These are phyloP conservation scores for Globisporangium nodosum DNA, from an alignment of 352 stramenopile species.

Conservation along the genomic window DNA sequence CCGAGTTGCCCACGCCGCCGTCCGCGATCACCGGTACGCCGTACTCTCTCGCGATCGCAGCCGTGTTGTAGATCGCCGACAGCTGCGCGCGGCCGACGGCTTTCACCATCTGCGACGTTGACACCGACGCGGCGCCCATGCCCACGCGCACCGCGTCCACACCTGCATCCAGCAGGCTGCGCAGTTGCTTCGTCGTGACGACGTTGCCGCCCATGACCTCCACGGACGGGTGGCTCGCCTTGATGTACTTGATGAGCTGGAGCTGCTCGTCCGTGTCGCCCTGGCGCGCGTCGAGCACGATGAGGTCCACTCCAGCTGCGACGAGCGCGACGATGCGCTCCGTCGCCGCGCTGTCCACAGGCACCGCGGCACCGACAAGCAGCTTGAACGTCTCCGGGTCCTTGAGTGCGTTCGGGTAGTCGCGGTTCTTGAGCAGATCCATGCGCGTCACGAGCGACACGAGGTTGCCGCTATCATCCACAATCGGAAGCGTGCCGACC, in stretches of 20 bases:
- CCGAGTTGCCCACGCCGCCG: slow-evolving; percentile 95
- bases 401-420: slow-evolving; percentile 93
- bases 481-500: slow-evolving; percentile 98
- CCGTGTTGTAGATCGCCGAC: slow-evolving; percentile 97
- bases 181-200: slow-evolving; percentile 94
- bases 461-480: slow-evolving; percentile 94
- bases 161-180: slow-evolving; percentile 95
- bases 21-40: slow-evolving; percentile 98
- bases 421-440: slow-evolving; percentile 95
- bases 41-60: slow-evolving; percentile 89
- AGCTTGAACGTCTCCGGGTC: slow-evolving; percentile 93
- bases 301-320: slow-evolving; percentile 94
- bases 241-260: slow-evolving; percentile 88
- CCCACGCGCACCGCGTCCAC: slow-evolving; percentile 98
- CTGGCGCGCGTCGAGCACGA: slow-evolving; percentile 98
- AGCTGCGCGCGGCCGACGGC: slow-evolving; percentile 96
- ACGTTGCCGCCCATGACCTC: slow-evolving; percentile 99
- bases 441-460: slow-evolving; percentile 96
- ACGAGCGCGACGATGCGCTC: slow-evolving; percentile 84
- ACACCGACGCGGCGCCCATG: slow-evolving; percentile 99
- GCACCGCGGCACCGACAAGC: slow-evolving; percentile 94
- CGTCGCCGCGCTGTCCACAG: slow-evolving; percentile 91
- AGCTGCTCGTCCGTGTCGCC: slow-evolving; percentile 91
- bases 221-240: slow-evolving; percentile 83
- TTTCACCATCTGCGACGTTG: slow-evolving; percentile 98